Evolutionary conservation across 2,329 filamentous ascomycete species (phyloP), one percentile per base, ranked within the genome.

Genomic region (Diaporthe citrichinensis): DNA sequence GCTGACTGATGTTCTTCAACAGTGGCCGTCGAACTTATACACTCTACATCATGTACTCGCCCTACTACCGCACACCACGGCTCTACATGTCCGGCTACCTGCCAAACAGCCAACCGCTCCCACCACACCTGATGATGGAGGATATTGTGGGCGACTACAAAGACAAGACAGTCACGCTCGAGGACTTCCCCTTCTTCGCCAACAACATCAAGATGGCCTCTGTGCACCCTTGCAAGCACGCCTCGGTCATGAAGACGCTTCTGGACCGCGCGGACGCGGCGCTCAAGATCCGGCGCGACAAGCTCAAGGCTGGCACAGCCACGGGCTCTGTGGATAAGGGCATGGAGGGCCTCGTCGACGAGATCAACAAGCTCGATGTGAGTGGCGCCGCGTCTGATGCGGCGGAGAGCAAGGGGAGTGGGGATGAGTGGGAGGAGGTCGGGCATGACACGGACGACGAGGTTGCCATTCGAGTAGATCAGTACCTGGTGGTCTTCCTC

Each of bases 1-100:
- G 31, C 73, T 49, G 36, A 58, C 55, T 79, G 77, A 78, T 79
- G 53, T 78, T 73, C 65, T 15, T 5, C 46, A 31, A 71, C 78
- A 98, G 95, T 74, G 93, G 94, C 72, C 90, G 94, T 71, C 94
- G 97, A 79, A 98, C 95, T n/a, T 99, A 99, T 85, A 98, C 94
- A 59, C 93, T 99, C 79, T 99, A 99, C 89, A 98, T 99, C 82
- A 97, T 95, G 86, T 99, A 99, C 87, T 95, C 96, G 6, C 94
- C 96, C 51, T 98, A 98, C 88, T 99, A 98, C 86, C 94, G 95
- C 79, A 98, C 97, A 5, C 97, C 97, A 0, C 95, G 97, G 46
- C 91, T 98, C 81, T 99, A 98, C 85, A 92, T 99, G 65, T 97
- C 95, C 0, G 97, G 97, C 80, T 98, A 98, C 85, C 88, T 92